Evolutionary conservation across 352 stramenopile species (phyloP), one percentile per base, ranked within the genome.

Genomic region (Pythium aquatile): DNA sequence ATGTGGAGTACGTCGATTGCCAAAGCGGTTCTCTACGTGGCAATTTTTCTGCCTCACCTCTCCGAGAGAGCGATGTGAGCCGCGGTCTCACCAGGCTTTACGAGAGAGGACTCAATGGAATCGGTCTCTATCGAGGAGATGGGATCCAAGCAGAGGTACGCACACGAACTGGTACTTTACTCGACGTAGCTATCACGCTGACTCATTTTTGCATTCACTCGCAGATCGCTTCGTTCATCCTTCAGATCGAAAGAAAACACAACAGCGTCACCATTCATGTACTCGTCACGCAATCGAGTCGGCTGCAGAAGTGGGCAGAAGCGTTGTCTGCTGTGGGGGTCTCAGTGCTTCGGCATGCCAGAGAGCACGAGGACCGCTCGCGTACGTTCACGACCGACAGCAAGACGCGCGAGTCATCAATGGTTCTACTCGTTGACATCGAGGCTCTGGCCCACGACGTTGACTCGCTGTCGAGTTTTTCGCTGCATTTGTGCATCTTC

Each of bases 31-130:
- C 44, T 7, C 17, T 35, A 37, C 11, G 24, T 17, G 64, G 65
- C 2, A 30, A 42, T 37, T 57, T 20, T 32, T 5, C 56, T 14
- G 26, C 20, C 8, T 60, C 56, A 16, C 39, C 30, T 69, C 17
- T 51, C 0, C 11, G 56, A 29, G 55, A 60, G 47, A 69, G 55
- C 39, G 47, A 17, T 1, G 10, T 74, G 46, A 68, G 49, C 47
- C 35, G 44, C 11, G 47, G 53, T 8, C 48, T 75, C 16, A 33
- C 66, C 33, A 40, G 28, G 29, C 40, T 77, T 26, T 70, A 68
- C 58, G 59, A 28, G 14, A 55, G 69, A 47, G 73, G 73, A 29
- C 60, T 78, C 20, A 80, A 80, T 55, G 70, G 53, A 9, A 40
- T 78, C 35, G 29, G 74, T 14, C 29, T 79, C 3, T 35, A 59